A percentile compares a stretch with the other conserved stretches of the same genome.
Evolutionary conservation across 805 yeast species (phyloP).

Genomic region (Wickerhamiella hasegawae): DNA sequence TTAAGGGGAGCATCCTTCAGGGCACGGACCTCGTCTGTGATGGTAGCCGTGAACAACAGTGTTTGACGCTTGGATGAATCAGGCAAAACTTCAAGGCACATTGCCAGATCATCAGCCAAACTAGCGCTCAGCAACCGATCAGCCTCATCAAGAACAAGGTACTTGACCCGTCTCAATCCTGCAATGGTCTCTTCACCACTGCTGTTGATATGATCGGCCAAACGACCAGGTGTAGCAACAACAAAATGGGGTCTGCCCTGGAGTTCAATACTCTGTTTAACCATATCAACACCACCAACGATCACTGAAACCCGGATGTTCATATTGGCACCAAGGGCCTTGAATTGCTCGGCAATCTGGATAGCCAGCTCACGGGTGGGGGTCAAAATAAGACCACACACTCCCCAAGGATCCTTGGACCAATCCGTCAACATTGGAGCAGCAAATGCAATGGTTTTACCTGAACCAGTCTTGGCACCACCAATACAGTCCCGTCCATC

Average conservation of each 20-base stretch:
- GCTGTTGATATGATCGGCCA: slow-evolving; percentile 78
- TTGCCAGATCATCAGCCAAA: slow-evolving; percentile 61
- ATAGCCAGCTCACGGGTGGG: slow-evolving; percentile 85
- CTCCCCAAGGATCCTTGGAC: slow-evolving; percentile 91
- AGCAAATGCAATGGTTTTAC: slow-evolving; percentile 94
- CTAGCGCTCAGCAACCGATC: slow-evolving; percentile 77
- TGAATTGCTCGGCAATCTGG: slow-evolving; percentile 93
- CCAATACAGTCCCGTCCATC: slow-evolving; percentile 87
- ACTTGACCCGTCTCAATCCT: slow-evolving; percentile 66
- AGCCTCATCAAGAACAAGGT: slow-evolving; percentile 86
- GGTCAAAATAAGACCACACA: slow-evolving; percentile 75
- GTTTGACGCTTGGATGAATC: slow-evolving; percentile 65
- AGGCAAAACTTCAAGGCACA: slow-evolving; percentile 62
- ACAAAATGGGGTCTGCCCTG: slow-evolving; percentile 83
- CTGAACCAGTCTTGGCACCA: slow-evolving; percentile 80
- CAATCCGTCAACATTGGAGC: slow-evolving; percentile 92
- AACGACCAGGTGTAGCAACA: slow-evolving; percentile 92
- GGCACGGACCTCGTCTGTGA: slow-evolving; percentile 79
- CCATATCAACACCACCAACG: slow-evolving; percentile 91
- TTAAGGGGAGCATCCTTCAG: slow-evolving; percentile 49
- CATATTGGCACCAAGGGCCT: slow-evolving; percentile 81
- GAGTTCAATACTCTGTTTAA: slow-evolving; percentile 70
- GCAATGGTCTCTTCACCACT: slow-evolving; percentile 79
- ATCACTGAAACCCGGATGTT: slow-evolving; percentile 69
- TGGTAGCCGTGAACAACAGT: slow-evolving; percentile 84